phyloP scores from a whole-genome alignment of 2,329 filamentous ascomycete species.

The Cordyceps cateniannulata region DNA sequence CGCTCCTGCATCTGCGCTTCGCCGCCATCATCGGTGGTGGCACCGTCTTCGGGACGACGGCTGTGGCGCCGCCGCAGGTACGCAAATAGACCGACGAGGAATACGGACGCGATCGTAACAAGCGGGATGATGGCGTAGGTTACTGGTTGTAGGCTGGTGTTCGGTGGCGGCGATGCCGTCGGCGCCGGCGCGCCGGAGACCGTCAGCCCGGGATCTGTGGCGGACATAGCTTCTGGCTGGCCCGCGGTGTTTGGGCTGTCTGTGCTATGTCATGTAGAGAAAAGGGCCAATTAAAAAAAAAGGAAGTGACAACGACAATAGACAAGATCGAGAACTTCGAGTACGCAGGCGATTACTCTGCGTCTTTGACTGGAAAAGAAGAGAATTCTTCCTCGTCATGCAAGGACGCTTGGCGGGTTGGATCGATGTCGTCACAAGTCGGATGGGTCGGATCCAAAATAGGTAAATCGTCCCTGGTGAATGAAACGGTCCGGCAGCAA shows the following conservation, averaged over 20 bases:
- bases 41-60: slow-evolving; percentile 13
- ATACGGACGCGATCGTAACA: slow-evolving; percentile 36
- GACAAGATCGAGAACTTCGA: not conserved
- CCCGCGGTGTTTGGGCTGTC: not conserved
- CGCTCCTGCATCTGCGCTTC: slow-evolving; percentile 11
- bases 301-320: not conserved
- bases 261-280: slow-evolving; percentile 1
- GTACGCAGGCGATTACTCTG: not conserved
- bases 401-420: not conserved
- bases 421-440: slow-evolving; percentile 7
- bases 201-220: not conserved
- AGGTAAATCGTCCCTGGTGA: not conserved
- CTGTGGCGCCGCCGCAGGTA: slow-evolving; percentile 35
- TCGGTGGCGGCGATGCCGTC: not conserved
- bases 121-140: slow-evolving; percentile 49
- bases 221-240: not conserved
- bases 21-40: not conserved
- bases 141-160: slow-evolving; percentile 37
- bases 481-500: not conserved
- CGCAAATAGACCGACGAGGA: slow-evolving; percentile 32
- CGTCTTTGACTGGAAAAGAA: not conserved
- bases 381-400: not conserved
- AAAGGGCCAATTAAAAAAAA: not conserved
- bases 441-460: slow-evolving; percentile 5
- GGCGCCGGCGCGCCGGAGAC: not conserved